Evolutionary conservation across 768 basidiomycete genomes (phyloP).

Genomic region (Mycena olivaceomarginata): DNA sequence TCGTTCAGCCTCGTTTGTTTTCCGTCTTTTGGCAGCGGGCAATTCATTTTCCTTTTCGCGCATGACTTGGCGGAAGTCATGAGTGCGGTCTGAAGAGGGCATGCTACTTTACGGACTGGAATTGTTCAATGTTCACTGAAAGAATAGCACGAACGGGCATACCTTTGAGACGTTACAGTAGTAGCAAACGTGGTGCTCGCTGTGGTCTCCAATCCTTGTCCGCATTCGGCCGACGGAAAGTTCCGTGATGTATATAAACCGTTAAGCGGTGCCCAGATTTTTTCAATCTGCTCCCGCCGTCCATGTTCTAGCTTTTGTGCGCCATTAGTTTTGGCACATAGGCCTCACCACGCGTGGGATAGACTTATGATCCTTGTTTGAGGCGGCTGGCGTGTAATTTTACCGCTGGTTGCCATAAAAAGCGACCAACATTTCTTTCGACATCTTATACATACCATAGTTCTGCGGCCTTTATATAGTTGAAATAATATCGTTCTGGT

Average conservation of each 20-base stretch:
- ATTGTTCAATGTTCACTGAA: background rate
- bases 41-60: slow-evolving; percentile 64
- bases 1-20: slow-evolving; percentile 60
- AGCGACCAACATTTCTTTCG: slow-evolving; percentile 53
- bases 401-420: slow-evolving; percentile 81
- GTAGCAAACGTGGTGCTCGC: background rate
- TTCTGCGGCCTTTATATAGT: too few species aligned
- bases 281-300: slow-evolving; percentile 44
- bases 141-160: background rate
- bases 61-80: slow-evolving; percentile 74
- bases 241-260: background rate
- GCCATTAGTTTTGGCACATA: background rate
- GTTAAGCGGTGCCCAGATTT: background rate
- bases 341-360: slow-evolving; percentile 22
- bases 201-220: background rate
- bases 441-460: too few species aligned
- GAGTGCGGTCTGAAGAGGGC: slow-evolving; percentile 77
- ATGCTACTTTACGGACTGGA: slow-evolving; percentile 55
- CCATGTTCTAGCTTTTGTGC: slow-evolving; percentile 36
- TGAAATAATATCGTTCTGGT: too few species aligned
- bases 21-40: slow-evolving; percentile 72
- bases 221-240: background rate
- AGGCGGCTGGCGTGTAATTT: slow-evolving; percentile 72
- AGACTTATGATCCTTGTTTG: slow-evolving; percentile 77
- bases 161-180: background rate